A percentile compares a stretch with the other conserved stretches of the same genome.
Conservation (phyloP, 164 flowering plant genomes). For the Stephania yunnanensis region DNA sequence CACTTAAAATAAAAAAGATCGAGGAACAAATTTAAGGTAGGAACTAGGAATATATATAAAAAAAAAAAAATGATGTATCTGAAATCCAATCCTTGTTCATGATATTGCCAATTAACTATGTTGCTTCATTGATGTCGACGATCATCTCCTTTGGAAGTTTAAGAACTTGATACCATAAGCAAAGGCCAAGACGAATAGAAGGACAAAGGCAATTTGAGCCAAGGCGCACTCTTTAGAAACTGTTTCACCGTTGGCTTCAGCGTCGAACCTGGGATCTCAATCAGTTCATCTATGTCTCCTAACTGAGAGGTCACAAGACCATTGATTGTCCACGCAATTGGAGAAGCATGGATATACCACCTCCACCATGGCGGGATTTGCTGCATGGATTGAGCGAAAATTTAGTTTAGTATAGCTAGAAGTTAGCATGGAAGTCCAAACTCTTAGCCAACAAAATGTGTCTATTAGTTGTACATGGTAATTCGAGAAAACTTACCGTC, state of each 20-base stretch:
- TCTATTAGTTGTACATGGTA: too few species aligned
- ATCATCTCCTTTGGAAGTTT: constrained; percentile 68
- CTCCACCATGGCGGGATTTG: constrained; percentile 86
- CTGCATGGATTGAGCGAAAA: constrained; percentile 30
- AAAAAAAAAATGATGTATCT: too few species aligned
- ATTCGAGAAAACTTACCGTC: too few species aligned
- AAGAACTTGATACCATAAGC: constrained; percentile 66
- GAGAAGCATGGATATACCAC: constrained; percentile 82
- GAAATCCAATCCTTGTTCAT: too few species aligned
- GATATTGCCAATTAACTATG: too few species aligned
- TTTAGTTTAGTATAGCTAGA: neutral
- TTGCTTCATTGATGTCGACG: too few species aligned
- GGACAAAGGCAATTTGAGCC: too few species aligned
- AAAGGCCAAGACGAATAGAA: too few species aligned
- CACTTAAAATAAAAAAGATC: too few species aligned
- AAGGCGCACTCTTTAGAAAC: constrained; percentile 39
- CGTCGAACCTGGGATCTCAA: constrained; percentile 45
- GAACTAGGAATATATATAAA: too few species aligned
- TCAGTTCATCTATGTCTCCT: constrained; percentile 11
- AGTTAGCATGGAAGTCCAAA: neutral
- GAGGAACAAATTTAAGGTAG: too few species aligned
- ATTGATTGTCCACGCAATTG: constrained; percentile 71
- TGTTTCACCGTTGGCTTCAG: constrained; percentile 24
- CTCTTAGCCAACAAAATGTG: too few species aligned
- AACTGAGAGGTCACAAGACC: constrained; percentile 64